Evolutionary conservation across 768 basidiomycete species (phyloP).

Genomic region (Plicaturopsis crispa): DNA sequence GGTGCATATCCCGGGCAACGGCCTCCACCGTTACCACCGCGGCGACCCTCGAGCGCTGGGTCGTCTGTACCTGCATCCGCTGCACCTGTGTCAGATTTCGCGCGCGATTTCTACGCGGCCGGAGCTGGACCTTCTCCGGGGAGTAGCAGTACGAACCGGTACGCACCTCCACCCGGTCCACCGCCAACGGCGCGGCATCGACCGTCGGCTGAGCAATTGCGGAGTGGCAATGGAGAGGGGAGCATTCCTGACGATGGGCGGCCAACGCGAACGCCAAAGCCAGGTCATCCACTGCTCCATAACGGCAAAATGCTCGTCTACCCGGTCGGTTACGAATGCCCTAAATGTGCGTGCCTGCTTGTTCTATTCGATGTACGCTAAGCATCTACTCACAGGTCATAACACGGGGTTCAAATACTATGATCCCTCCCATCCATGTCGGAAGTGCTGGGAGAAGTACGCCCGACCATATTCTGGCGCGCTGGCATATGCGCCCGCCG

Average conservation of each 20-base stretch:
- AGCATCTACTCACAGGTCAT: constrained; percentile 35
- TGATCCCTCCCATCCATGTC: constrained; percentile 63
- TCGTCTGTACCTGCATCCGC: constrained; percentile 7
- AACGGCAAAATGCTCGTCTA: constrained; percentile 63
- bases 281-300: constrained; percentile 62
- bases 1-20: constrained; percentile 7
- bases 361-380: neutral
- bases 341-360: constrained; percentile 44
- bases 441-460: constrained; percentile 70
- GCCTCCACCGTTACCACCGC: constrained; percentile 9
- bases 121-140: constrained; percentile 32
- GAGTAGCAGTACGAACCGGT: too few species aligned
- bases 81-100: constrained; percentile 41
- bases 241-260: constrained; percentile 39
- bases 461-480: constrained; percentile 54
- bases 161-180: constrained; percentile 23
- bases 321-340: constrained; percentile 52
- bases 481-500: constrained; percentile 41
- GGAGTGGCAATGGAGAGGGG: constrained; percentile 15
- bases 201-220: constrained; percentile 8
- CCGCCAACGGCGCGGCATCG: constrained; percentile 11
- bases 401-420: constrained; percentile 70
- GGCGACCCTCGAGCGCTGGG: constrained; percentile 13
- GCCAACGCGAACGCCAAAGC: constrained; percentile 55
- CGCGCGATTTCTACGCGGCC: constrained; percentile 55